These are phyloP conservation scores for Colletotrichum karsti DNA, from an alignment of 2,329 filamentous ascomycete genomes.

Conservation along the genomic window DNA sequence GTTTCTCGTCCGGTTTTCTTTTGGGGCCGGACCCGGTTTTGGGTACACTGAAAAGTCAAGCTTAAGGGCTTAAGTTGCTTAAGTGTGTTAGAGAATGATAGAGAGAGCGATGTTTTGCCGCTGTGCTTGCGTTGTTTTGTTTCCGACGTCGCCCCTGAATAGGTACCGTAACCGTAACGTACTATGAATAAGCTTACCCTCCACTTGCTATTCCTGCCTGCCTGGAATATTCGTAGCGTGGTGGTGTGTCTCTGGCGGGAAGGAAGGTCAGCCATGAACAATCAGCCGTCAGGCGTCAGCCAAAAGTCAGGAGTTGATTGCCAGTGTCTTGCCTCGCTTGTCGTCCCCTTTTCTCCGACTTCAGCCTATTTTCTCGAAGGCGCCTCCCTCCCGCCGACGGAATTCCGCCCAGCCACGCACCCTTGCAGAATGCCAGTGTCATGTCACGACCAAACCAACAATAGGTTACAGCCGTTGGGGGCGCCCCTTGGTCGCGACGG, in stretches of 20 bases:
- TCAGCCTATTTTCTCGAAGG: not conserved
- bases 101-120: no score
- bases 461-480: not conserved
- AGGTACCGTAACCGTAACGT: not conserved
- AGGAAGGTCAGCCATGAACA: not conserved
- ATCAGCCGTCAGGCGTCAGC: not conserved
- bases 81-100: not conserved
- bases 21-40: slow-evolving; percentile 3
- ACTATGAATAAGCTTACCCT: no score
- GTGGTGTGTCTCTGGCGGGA: not conserved
- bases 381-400: not conserved
- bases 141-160: not conserved
- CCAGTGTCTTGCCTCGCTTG: slow-evolving; percentile 12
- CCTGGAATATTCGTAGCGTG: not conserved
- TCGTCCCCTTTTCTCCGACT: slow-evolving; percentile 3
- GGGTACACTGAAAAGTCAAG: slow-evolving; percentile 4
- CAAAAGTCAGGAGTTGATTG: slow-evolving; percentile 22
- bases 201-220: not conserved
- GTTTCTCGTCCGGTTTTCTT: not conserved
- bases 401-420: not conserved
- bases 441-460: not conserved
- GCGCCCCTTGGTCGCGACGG: not conserved
- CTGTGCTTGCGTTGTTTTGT: no score
- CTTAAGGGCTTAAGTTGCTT: slow-evolving; percentile 2
- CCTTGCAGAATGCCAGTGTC: not conserved